Percentiles rank a stretch among this genome's conserved stretches.
phyloP scores from a whole-genome alignment of 2,329 filamentous ascomycete genomes.

The Aspergillus novofumigatus region DNA sequence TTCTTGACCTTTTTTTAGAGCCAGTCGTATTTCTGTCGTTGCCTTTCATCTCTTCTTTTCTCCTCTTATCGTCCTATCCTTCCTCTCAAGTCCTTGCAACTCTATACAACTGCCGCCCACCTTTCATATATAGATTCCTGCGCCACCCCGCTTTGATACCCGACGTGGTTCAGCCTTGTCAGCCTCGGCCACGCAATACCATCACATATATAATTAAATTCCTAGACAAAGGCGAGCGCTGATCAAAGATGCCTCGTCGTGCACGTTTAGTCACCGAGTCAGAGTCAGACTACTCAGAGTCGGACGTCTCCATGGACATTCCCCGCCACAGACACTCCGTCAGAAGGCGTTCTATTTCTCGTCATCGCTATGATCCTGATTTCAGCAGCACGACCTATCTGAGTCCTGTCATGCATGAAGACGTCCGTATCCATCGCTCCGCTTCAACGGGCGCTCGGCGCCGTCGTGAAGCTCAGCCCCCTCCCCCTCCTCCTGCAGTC shows the following conservation, averaged over 20 bases:
- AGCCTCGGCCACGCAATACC: neutral
- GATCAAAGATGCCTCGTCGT: constrained; percentile 15
- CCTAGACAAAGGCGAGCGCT: neutral
- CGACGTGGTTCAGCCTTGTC: neutral
- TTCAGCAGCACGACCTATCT: constrained; percentile 21
- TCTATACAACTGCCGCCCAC: neutral
- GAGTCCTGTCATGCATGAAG: constrained; percentile 19
- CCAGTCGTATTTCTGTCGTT: neutral
- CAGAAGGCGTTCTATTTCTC: constrained; percentile 31
- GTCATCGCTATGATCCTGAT: constrained; percentile 23
- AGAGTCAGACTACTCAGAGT: constrained; percentile 33
- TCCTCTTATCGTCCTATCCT: neutral
- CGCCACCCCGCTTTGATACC: neutral
- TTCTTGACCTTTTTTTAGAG: neutral
- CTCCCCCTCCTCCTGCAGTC: constrained; percentile 21
- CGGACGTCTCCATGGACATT: constrained; percentile 30
- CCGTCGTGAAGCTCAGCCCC: constrained; percentile 15
- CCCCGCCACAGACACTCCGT: constrained; percentile 18
- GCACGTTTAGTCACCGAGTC: constrained; percentile 17
- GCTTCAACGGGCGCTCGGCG: constrained; percentile 33
- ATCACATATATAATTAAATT: neutral
- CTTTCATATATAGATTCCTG: constrained; percentile 10
- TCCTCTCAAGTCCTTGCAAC: neutral
- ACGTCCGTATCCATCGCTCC: constrained; percentile 28
- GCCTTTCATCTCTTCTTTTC: constrained; percentile 3